Base-by-base conservation (phyloP, 2,329 filamentous ascomycete genomes). In the Immersiporthe knoxdaviesiana region DNA sequence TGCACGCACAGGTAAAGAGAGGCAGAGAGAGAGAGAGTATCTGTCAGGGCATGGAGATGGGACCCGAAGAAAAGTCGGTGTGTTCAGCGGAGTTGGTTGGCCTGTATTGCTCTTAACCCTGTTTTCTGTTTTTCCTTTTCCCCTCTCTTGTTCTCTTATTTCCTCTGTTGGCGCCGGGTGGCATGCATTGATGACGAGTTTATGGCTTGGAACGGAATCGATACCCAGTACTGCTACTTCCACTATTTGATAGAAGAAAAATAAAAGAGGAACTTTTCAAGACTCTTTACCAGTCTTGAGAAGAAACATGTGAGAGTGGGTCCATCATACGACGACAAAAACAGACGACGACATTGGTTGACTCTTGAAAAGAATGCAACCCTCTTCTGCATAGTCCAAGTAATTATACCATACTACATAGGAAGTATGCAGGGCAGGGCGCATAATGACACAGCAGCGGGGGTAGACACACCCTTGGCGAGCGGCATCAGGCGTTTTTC, bases 141-240 rank as follows among this genome's bases (percentile, higher is more conserved):
- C n/a, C 4, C 27, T 11, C 18, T 35, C 54, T 35, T 32, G 10
- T 30, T 35, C 32, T 59, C 16, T 27, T 21, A 27, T 32, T n/a
- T 61, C 58, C 10, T 35, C 16, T 52, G 39, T 50, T 27, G 64
- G 50, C 37, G 44, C n/a, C 50, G 47, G 32, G 24, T 65, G 50
- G 64, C 50, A 44, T 60, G 30, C 54, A 56, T 66, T 68, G 66
- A 68, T 68, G 66, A 67, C 21, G 63, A 70, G 11, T 52, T 70
- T 70, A 70, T 65, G 69, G 66, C 66, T 68, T 70, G 69, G 66
- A 56, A 70, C 69, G 69, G 69, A 70, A 70, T 70, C 69, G 69
- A 70, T 70, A 70, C 69, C 69, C 69, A 70, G 63, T 63, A 70
- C 44, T 47, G 21, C 44, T 47, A 47, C 21, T 47, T n/a, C 44